Base-by-base conservation (phyloP, 2,329 filamentous ascomycete species). In the Dactylellina cionopaga region DNA sequence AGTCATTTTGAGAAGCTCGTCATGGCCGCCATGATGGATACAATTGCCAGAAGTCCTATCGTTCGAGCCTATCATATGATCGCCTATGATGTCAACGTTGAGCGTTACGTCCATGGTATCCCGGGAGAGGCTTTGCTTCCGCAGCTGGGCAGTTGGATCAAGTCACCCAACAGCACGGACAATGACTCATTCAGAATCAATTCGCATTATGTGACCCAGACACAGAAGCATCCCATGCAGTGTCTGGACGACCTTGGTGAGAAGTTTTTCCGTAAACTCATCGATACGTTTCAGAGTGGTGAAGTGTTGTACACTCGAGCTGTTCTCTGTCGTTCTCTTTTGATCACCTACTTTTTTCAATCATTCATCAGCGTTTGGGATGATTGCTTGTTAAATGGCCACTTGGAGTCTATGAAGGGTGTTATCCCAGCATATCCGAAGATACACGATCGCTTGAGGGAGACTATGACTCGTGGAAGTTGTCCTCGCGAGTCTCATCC, bases 211-310 rank as follows among this genome's bases (percentile, higher is more conserved):
- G 43, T 60, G 17, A 72, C 68, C 11, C 47, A 35, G 10, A 33
- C 37, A 1, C 46, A 39, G 13, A 72, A 72, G 37, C 68, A 72
- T 22, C 68, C 68, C 5, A 72, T 72, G 59, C 68, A 72, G 49
- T 59, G 52, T 15, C 51, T 72, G 5, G 68, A 72, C 11, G 68
- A 65, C 2, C 43, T 72, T 5, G 68, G 68, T 41, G 68, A 72
- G 54, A 59, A 49, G 27, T 72, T 65, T 11, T 72, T 72, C 68
- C 68, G 68, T 15, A 65, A 65, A 25, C 19, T 72, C 17, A 65
- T 64, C 7, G 62, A 72, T 19, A 52, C 44, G 1, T 15, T 60
- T 24, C 59, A 72, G 15, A 59, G 52, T 13, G 68, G 68, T 10
- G 68, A 72, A 22, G 22, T 27, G 11, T 46, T 72, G 3, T 72